A percentile compares a stretch with the other conserved stretches of the same genome.
Evolutionary conservation across 768 basidiomycete species (phyloP).

Genomic region (Phylloporus arenicola): DNA sequence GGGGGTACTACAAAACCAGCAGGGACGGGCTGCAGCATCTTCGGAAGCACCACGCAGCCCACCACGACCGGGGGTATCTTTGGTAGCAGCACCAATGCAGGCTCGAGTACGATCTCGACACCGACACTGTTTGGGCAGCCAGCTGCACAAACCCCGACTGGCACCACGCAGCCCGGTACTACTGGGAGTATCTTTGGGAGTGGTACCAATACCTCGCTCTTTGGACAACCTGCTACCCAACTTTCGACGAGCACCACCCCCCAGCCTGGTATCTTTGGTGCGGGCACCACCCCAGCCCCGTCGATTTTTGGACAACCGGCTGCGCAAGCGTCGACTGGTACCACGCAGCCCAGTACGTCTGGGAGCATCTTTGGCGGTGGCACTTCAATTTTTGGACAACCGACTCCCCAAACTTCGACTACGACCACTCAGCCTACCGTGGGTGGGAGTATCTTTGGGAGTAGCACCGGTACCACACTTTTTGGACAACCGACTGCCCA

Average conservation of each 20-base stretch:
- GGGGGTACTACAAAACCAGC: slow-evolving; percentile 14
- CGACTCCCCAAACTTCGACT: background rate
- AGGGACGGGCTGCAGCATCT: slow-evolving; percentile 5
- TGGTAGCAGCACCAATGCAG: background rate
- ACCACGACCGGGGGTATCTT: slow-evolving; percentile 11
- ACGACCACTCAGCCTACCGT: background rate
- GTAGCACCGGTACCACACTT: background rate
- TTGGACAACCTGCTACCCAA: background rate
- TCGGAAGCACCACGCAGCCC: slow-evolving; percentile 13
- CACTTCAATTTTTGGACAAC: background rate
- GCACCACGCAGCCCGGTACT: background rate
- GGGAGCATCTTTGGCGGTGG: slow-evolving; percentile 11
- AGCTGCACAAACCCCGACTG: background rate
- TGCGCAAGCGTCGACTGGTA: slow-evolving; percentile 6
- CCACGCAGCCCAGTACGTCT: slow-evolving; percentile 10
- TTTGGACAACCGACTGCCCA: background rate
- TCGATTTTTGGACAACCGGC: slow-evolving; percentile 30
- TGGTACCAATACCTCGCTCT: background rate
- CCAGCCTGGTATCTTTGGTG: slow-evolving; percentile 11
- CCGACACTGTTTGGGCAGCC: background rate
- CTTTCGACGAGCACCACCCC: background rate
- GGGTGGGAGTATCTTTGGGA: background rate
- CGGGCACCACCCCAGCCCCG: slow-evolving; percentile 18
- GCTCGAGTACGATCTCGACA: background rate
- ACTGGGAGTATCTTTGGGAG: background rate